A percentile compares a stretch with the other conserved stretches of the same genome.
These are phyloP conservation scores for Tetragonia tetragonoides DNA, from an alignment of 148 eudicot species.

Conservation along the genomic window DNA sequence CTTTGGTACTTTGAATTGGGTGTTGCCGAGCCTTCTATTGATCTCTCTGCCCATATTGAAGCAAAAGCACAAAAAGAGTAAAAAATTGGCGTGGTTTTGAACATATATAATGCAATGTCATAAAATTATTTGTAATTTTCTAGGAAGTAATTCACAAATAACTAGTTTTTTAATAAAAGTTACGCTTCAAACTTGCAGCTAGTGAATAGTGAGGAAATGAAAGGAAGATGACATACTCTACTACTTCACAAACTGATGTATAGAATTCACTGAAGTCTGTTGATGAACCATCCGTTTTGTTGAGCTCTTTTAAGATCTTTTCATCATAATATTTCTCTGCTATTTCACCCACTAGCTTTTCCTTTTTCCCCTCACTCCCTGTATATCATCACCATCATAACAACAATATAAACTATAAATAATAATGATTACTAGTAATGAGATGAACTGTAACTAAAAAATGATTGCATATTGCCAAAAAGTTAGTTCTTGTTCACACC, in stretches of 20 bases:
- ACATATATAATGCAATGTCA: no score
- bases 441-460: no score
- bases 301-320: slow-evolving; percentile 34
- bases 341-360: slow-evolving; percentile 35
- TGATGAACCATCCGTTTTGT: slow-evolving; percentile 17
- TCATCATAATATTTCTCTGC: slow-evolving; percentile 41
- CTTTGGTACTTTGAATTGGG: slow-evolving; percentile 65
- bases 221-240: slow-evolving; percentile 43
- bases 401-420: no score
- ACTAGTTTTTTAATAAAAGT: no score
- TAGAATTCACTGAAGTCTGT: slow-evolving; percentile 39
- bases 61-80: neutral
- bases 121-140: no score
- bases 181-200: no score
- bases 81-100: neutral
- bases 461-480: no score
- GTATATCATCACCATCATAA: neutral
- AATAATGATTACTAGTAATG: no score
- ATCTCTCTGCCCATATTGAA: slow-evolving; percentile 42
- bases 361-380: slow-evolving; percentile 50
- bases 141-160: no score
- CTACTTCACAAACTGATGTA: slow-evolving; percentile 55
- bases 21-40: slow-evolving; percentile 54
- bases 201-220: neutral
- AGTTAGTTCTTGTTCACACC: no score